Evolutionary conservation across 2,329 filamentous ascomycete species (phyloP).

Genomic region (Escovopsis sp.): DNA sequence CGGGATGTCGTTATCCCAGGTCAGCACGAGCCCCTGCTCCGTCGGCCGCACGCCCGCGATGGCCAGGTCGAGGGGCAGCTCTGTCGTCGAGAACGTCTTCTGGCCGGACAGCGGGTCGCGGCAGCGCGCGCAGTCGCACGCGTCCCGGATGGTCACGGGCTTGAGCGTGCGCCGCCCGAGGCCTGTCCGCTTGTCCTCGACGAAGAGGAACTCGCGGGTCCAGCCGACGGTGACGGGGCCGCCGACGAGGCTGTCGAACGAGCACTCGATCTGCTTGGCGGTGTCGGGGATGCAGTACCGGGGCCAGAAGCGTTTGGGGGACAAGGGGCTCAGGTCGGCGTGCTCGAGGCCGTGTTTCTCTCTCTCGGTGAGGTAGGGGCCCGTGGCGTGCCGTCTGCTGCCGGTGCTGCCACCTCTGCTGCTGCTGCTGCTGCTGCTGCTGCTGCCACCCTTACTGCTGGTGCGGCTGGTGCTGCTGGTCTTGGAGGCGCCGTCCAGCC

Average conservation of each 20-base stretch:
- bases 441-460: no score
- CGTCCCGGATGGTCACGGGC: slow-evolving; percentile 31
- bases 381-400: no score
- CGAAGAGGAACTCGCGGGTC: slow-evolving; percentile 12
- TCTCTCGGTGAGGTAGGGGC: background rate
- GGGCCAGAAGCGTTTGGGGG: slow-evolving; percentile 5
- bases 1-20: slow-evolving; percentile 39
- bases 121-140: slow-evolving; percentile 36
- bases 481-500: no score
- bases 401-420: no score
- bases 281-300: slow-evolving; percentile 6
- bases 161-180: slow-evolving; percentile 12
- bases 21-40: slow-evolving; percentile 33
- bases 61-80: slow-evolving; percentile 21
- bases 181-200: slow-evolving; percentile 12
- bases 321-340: background rate
- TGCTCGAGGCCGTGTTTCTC: background rate
- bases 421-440: no score
- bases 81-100: slow-evolving; percentile 32
- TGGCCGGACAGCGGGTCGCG: slow-evolving; percentile 44
- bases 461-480: no score
- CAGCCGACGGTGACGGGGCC: slow-evolving; percentile 12
- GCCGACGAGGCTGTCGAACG: background rate
- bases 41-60: slow-evolving; percentile 16
- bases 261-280: slow-evolving; percentile 6